Percentiles rank a stretch among this genome's conserved stretches.
These are phyloP conservation scores for Chrysochromulina parva DNA, from an alignment of 78 protist genomes.

Conservation along the genomic window DNA sequence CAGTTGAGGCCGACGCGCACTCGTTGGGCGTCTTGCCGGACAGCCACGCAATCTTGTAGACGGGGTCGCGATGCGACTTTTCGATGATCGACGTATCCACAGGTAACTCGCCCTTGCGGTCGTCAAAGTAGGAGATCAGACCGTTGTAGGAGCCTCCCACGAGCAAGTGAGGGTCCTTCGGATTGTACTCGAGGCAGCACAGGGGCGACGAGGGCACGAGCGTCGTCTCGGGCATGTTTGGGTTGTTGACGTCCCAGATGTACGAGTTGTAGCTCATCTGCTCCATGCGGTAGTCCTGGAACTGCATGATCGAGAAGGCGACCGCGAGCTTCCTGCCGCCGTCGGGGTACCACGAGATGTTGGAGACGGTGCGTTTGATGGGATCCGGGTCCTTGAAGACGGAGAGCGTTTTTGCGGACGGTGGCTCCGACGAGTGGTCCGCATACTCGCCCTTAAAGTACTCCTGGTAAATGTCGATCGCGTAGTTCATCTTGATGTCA, in stretches of 20 bases:
- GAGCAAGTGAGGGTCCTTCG: constrained; percentile 73
- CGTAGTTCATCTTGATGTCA: constrained; percentile 59
- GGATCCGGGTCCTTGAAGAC: constrained; percentile 72
- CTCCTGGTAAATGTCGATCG: constrained; percentile 71
- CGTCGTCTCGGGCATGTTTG: constrained; percentile 70
- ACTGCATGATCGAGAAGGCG: constrained; percentile 66
- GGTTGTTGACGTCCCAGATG: constrained; percentile 81
- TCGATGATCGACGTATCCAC: constrained; percentile 63
- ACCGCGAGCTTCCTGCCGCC: constrained; percentile 71
- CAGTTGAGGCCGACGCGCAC: constrained; percentile 74
- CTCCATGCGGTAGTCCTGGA: constrained; percentile 50
- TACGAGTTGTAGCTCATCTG: constrained; percentile 42
- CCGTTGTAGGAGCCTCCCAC: constrained; percentile 88
- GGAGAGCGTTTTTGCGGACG: constrained; percentile 65
- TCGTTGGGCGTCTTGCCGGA: constrained; percentile 74
- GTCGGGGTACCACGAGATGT: constrained; percentile 73
- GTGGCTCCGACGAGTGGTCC: constrained; percentile 64
- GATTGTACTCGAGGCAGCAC: constrained; percentile 72
- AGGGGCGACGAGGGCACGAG: constrained; percentile 74
- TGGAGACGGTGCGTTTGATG: constrained; percentile 55
- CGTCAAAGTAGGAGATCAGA: constrained; percentile 64
- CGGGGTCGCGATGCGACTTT: constrained; percentile 81
- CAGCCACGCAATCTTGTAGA: constrained; percentile 68
- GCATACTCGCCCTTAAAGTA: constrained; percentile 50
- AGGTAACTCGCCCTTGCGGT: constrained; percentile 47